Percentiles rank a stretch among this genome's conserved stretches.
Conservation (phyloP, 768 basidiomycete species). For the Leccinum boreale region DNA sequence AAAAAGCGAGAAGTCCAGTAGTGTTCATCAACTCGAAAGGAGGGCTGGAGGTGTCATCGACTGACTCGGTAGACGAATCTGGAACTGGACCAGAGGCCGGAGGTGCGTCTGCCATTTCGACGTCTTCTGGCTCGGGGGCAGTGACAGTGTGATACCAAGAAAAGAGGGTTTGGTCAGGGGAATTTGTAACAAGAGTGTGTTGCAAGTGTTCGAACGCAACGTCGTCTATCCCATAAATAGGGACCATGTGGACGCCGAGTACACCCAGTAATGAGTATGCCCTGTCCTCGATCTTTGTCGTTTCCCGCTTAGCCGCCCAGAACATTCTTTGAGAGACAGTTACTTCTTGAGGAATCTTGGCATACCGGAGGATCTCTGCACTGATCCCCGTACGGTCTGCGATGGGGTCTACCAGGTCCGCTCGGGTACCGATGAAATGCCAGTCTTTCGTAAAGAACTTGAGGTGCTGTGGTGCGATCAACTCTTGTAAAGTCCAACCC, state of each 20-base stretch:
- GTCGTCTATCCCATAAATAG: constrained; percentile 26
- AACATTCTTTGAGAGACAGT: constrained; percentile 25
- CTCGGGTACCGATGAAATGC: constrained; percentile 16
- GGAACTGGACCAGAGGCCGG: not conserved
- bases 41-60: not conserved
- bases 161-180: constrained; percentile 26
- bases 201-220: constrained; percentile 27
- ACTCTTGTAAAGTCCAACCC: constrained; percentile 32
- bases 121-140: constrained; percentile 4
- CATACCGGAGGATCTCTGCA: constrained; percentile 11
- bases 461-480: constrained; percentile 27
- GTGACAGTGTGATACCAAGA: constrained; percentile 19
- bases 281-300: constrained; percentile 26
- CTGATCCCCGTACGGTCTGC: constrained; percentile 15
- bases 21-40: not conserved
- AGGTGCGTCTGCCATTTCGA: constrained; percentile 7
- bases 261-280: constrained; percentile 31
- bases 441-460: constrained; percentile 29
- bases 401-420: constrained; percentile 12
- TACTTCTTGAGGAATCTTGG: constrained; percentile 6
- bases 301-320: constrained; percentile 27
- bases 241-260: constrained; percentile 16
- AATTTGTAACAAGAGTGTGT: constrained; percentile 17
- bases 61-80: not conserved
- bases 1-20: constrained; percentile 24